These are phyloP conservation scores for Fomitopsis schrenkii DNA, from an alignment of 1,284 basidiomycete species.

Conservation along the genomic window DNA sequence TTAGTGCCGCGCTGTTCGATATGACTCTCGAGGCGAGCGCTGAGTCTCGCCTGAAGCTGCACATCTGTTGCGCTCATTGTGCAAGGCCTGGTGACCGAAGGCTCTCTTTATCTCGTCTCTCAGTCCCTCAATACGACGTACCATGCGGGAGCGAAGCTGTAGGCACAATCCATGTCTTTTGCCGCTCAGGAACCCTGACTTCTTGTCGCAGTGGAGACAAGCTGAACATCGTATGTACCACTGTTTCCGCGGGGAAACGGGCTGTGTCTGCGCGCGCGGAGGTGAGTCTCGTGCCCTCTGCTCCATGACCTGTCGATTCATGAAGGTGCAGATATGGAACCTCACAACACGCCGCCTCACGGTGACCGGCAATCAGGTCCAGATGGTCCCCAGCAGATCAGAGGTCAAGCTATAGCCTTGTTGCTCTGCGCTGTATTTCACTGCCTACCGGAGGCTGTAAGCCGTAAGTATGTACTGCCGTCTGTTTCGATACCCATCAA, in stretches of 20 bases:
- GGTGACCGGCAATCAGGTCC: not conserved
- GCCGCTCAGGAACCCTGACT: not conserved
- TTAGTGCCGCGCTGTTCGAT: constrained; percentile 3
- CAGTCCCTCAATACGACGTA: constrained; percentile 47
- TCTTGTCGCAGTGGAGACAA: not conserved
- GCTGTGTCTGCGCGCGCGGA: not conserved
- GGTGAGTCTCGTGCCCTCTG: not conserved
- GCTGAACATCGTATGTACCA: not conserved
- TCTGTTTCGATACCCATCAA: too few relatives aligned
- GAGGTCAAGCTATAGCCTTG: not conserved
- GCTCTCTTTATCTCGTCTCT: constrained; percentile 35
- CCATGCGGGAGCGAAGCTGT: constrained; percentile 41
- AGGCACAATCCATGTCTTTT: not conserved
- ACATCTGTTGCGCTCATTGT: constrained; percentile 36
- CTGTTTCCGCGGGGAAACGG: not conserved
- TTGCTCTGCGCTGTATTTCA: not conserved
- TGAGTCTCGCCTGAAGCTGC: constrained; percentile 29
- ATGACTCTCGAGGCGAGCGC: not conserved
- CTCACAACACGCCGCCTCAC: not conserved
- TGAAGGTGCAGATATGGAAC: not conserved
- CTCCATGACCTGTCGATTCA: not conserved
- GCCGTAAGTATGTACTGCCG: too few relatives aligned
- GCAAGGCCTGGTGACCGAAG: constrained; percentile 33
- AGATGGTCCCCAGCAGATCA: not conserved
- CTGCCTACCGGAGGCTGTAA: not conserved